A percentile compares a stretch with the other conserved stretches of the same genome.
These are phyloP conservation scores for Penicillium psychrofluorescens DNA, from an alignment of 495 filamentous ascomycete species.

Conservation along the genomic window DNA sequence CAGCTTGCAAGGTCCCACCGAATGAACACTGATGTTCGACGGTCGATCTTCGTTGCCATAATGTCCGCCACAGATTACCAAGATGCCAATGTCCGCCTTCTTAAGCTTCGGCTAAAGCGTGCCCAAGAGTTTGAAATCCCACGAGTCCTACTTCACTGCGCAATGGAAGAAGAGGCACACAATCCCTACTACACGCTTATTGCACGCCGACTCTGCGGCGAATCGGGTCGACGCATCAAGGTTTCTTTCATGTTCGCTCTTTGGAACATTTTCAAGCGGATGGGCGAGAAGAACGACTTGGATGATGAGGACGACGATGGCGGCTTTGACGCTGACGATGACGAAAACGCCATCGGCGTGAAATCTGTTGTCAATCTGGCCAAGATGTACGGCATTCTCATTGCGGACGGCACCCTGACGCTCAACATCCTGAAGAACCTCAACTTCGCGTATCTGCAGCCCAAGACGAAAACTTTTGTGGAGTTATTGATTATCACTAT, in stretches of 20 bases:
- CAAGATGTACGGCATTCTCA: conserved; percentile 71
- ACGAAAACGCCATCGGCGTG: conserved; percentile 38
- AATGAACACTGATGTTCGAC: conserved; percentile 92
- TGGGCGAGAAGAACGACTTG: conserved; percentile 62
- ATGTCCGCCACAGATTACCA: conserved; percentile 82
- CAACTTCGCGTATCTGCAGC: conserved; percentile 69
- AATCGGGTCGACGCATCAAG: conserved; percentile 57
- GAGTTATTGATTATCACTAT: conserved; percentile 73
- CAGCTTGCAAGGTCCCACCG: conserved; percentile 73
- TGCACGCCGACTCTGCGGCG: conserved; percentile 62
- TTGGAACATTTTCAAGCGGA: conserved; percentile 79
- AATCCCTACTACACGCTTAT: conserved; percentile 93
- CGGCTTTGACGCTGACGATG: conserved; percentile 38
- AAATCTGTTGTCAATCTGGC: conserved; percentile 82
- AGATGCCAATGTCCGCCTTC: conserved; percentile 69
- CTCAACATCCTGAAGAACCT: conserved; percentile 67
- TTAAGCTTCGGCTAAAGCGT: conserved; percentile 78
- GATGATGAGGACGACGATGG: conserved; percentile 48
- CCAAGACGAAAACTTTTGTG: conserved; percentile 67
- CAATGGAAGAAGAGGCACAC: conserved; percentile 71
- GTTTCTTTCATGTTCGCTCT: conserved; percentile 80
- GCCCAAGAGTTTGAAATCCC: conserved; percentile 82
- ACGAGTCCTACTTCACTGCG: conserved; percentile 80
- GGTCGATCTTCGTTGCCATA: conserved; percentile 85
- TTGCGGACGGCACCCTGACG: conserved; percentile 57